These are phyloP conservation scores for Bothriochloa decipiens DNA, from an alignment of 176 grass and related monocot genomes.

Conservation along the genomic window DNA sequence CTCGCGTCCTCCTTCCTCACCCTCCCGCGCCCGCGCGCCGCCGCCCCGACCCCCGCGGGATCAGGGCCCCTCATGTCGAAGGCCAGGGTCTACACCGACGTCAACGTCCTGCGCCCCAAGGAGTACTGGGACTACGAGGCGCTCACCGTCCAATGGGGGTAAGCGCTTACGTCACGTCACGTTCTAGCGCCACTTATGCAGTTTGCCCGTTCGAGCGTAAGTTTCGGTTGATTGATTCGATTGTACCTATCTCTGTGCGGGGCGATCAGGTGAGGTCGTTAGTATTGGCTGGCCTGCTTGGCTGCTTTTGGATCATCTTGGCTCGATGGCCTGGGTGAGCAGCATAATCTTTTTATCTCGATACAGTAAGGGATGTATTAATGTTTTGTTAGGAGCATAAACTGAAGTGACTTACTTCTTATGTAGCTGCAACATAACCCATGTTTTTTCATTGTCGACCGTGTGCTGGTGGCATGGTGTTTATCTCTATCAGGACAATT, in stretches of 20 bases:
- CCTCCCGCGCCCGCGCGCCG: not conserved
- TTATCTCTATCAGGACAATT: not conserved
- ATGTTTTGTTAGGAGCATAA: not conserved
- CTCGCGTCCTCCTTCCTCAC: slow-evolving; percentile 52
- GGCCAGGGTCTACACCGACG: slow-evolving; percentile 73
- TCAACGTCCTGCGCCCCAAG: slow-evolving; percentile 85
- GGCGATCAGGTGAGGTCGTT: not conserved
- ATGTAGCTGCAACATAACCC: not conserved
- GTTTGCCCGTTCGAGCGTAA: slow-evolving; percentile 16
- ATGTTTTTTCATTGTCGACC: not conserved
- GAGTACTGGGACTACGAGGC: slow-evolving; percentile 97
- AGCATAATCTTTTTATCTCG: not conserved
- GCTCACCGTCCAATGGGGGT: slow-evolving; percentile 86
- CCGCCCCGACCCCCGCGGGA: slow-evolving; percentile 34
- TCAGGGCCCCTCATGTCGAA: slow-evolving; percentile 61
- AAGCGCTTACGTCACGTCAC: not conserved
- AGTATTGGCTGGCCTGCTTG: too few species aligned
- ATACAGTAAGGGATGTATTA: not conserved
- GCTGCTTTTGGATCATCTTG: too few species aligned
- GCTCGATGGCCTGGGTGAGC: too few species aligned
- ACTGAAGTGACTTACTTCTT: too few species aligned
- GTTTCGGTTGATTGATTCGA: not conserved
- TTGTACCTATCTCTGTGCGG: not conserved
- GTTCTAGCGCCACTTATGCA: not conserved
- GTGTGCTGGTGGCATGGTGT: not conserved